phyloP scores from a whole-genome alignment of 163 green algal species.

The Prototheca wickerhamii region DNA sequence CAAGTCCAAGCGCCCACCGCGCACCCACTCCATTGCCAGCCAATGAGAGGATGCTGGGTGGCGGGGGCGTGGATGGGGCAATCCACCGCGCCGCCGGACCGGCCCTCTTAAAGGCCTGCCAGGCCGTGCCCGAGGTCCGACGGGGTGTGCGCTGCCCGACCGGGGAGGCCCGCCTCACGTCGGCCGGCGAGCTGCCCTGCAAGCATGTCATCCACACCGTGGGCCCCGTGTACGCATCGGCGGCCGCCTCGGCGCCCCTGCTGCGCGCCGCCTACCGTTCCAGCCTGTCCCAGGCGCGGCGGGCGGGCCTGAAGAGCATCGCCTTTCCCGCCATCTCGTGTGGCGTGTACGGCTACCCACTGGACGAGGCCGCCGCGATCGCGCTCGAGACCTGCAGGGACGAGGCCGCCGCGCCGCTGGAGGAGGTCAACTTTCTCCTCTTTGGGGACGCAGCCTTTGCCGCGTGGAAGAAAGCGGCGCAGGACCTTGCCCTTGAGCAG shows the following conservation, averaged over 20 bases:
- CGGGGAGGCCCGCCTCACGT: constrained; percentile 69
- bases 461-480: constrained; percentile 28
- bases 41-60: constrained; percentile 70
- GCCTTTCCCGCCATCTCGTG: constrained; percentile 81
- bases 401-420: constrained; percentile 16
- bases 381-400: constrained; percentile 22
- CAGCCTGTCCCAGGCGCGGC: constrained; percentile 44
- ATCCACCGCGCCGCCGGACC: constrained; percentile 72
- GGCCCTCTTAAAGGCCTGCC: constrained; percentile 53
- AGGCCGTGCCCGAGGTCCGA: constrained; percentile 36
- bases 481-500: neutral
- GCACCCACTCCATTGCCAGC: constrained; percentile 19
- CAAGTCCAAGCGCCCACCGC: neutral
- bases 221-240: constrained; percentile 57
- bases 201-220: constrained; percentile 79
- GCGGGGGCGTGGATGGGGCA: constrained; percentile 74
- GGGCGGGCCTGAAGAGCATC: constrained; percentile 39
- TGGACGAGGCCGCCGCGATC: constrained; percentile 19
- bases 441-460: constrained; percentile 35
- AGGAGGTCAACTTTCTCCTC: constrained; percentile 66
- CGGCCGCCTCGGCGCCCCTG: constrained; percentile 37
- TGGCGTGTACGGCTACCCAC: constrained; percentile 55
- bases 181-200: constrained; percentile 40
- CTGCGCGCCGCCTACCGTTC: constrained; percentile 55
- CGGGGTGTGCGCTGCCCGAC: constrained; percentile 65